Conservation (phyloP, 176 grass and related monocot species). For the Oryza longistaminata region DNA sequence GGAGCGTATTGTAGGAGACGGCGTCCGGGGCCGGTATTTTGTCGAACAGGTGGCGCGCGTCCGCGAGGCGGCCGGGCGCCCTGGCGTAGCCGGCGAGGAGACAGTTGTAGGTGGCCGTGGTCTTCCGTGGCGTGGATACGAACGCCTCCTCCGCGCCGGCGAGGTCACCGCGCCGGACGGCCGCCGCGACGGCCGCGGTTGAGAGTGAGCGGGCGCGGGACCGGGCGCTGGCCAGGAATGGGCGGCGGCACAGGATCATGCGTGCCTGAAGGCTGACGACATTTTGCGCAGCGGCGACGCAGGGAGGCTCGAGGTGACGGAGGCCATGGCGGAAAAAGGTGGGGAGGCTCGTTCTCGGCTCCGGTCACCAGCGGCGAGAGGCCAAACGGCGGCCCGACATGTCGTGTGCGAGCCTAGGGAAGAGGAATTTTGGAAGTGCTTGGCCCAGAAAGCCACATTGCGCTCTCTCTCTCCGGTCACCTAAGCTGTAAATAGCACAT, state of each 20-base stretch:
- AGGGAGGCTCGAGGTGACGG: too few species aligned
- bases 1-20: slow-evolving; percentile 78
- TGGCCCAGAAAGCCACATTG: too few species aligned
- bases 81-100: slow-evolving; percentile 46
- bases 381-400: too few species aligned
- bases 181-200: slow-evolving; percentile 35
- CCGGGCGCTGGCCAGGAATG: background rate
- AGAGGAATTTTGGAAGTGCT: too few species aligned
- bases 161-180: slow-evolving; percentile 43
- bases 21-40: slow-evolving; percentile 47
- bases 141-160: slow-evolving; percentile 35
- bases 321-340: too few species aligned
- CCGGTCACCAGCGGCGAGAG: too few species aligned
- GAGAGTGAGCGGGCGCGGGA: background rate
- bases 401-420: too few species aligned
- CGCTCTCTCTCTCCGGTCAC: too few species aligned
- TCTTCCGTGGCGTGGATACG: slow-evolving; percentile 3
- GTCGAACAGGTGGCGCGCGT: slow-evolving; percentile 48
- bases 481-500: too few species aligned
- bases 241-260: background rate
- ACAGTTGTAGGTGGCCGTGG: slow-evolving; percentile 56
- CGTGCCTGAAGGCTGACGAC: background rate
- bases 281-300: too few species aligned
- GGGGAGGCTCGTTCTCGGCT: too few species aligned
- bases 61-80: slow-evolving; percentile 25